Evolutionary conservation across 805 yeast species (phyloP).

Genomic region (Brettanomyces naardenensis): DNA sequence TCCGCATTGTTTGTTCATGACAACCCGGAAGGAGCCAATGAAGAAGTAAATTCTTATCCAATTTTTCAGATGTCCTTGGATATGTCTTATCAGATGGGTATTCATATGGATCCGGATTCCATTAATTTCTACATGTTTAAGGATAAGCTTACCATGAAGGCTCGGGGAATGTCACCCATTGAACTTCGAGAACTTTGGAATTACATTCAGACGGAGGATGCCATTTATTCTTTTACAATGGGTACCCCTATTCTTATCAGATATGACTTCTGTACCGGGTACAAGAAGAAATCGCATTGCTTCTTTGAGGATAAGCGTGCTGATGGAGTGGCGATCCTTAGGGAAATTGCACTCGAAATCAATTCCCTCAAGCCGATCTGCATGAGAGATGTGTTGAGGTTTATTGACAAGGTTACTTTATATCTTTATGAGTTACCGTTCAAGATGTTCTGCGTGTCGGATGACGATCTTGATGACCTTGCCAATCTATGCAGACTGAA

Average conservation of each 20-base stretch:
- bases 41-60: conserved; percentile 5
- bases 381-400: neutral
- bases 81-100: conserved; percentile 5
- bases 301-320: neutral
- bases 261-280: conserved; percentile 9
- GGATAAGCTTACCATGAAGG: neutral
- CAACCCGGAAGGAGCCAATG: conserved; percentile 1
- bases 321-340: neutral
- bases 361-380: neutral
- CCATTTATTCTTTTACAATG: conserved; percentile 4
- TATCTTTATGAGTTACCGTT: neutral
- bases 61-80: conserved; percentile 6
- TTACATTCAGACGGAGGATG: conserved; percentile 9
- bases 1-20: conserved; percentile 3
- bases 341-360: neutral
- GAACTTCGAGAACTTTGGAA: conserved; percentile 11
- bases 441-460: neutral
- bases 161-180: neutral
- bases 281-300: neutral
- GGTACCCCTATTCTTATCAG: conserved; percentile 10
- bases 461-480: neutral
- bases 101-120: conserved; percentile 5
- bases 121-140: neutral
- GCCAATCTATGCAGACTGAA: neutral
- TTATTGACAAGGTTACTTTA: neutral